A percentile compares a stretch with the other conserved stretches of the same genome.
phyloP scores from a whole-genome alignment of 495 filamentous ascomycete genomes.

The Pyronema omphalodes region DNA sequence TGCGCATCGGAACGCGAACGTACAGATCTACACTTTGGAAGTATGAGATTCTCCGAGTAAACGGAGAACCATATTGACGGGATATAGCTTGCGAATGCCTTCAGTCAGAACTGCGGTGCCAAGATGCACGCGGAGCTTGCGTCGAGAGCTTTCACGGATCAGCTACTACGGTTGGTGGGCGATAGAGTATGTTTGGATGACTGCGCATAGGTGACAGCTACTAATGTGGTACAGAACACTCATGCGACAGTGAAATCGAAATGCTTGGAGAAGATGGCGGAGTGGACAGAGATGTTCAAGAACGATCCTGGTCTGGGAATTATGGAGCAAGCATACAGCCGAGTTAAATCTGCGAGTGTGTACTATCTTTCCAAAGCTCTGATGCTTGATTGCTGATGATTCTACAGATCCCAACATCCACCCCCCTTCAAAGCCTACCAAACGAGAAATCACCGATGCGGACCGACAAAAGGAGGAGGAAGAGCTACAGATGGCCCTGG shows the following conservation, averaged over 20 bases:
- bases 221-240: slow-evolving; percentile 42
- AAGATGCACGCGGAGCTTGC: slow-evolving; percentile 86
- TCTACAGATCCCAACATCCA: slow-evolving; percentile 69
- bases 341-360: slow-evolving; percentile 59
- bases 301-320: slow-evolving; percentile 84
- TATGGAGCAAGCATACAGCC: slow-evolving; percentile 90
- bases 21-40: slow-evolving; percentile 96
- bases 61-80: slow-evolving; percentile 15
- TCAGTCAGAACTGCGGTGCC: slow-evolving; percentile 85
- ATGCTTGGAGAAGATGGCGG: slow-evolving; percentile 88
- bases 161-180: slow-evolving; percentile 69
- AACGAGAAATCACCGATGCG: slow-evolving; percentile 69
- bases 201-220: neutral
- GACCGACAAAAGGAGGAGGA: slow-evolving; percentile 95
- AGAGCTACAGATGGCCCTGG: slow-evolving; percentile 89
- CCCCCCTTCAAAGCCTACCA: slow-evolving; percentile 79
- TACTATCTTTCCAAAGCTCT: slow-evolving; percentile 1
- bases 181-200: slow-evolving; percentile 39
- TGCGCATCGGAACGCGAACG: slow-evolving; percentile 94
- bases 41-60: slow-evolving; percentile 30
- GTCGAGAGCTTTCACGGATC: slow-evolving; percentile 89
- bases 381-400: neutral
- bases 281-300: slow-evolving; percentile 90
- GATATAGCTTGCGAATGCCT: slow-evolving; percentile 64
- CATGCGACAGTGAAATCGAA: slow-evolving; percentile 93